Base-by-base conservation (phyloP, 371 early-diverging fungal species). In the Blakeslea trispora region DNA sequence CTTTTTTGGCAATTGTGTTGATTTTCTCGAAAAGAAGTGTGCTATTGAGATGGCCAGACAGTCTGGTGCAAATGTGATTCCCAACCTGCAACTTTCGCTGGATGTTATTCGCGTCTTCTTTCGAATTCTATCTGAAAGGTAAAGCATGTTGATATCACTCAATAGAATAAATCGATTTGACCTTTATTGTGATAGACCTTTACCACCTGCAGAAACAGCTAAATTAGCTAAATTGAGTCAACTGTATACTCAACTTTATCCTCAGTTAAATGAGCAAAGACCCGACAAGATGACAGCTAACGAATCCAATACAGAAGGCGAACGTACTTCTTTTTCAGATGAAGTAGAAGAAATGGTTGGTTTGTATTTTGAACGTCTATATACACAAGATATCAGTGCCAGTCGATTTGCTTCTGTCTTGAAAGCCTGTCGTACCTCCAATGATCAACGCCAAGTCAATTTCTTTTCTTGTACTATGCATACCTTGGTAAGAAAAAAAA, bases 281-380 rank as follows among this genome's bases (percentile, higher is more conserved):
- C 45, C 55, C 0, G 45, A 44, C 11, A 42, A 55, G 3, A 6
- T 37, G 11, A 28, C 35, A 22, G 54, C 42, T 11, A 55, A 18
- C 10, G 39, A 22, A 24, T 31, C 24, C 17, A 63, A 63, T 11
- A 59, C 46, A n/a, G 65, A 68, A 31, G 28, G 66, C 45, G 54
- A 62, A 28, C 28, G 28, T 28, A 28, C 28, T 28, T 3, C 7
- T 23, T 72, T 68, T 43, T 46, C 69, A 0, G 67, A 68, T 10
- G 91, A 92, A 34, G 82, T 91, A 3, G 94, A 94, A 50, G 86
- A 88, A 34, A 85, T 90, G 63, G 91, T 86, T 1, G 88, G 85
- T 22, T 64, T 79, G 10, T 86, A 89, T 60, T 93, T 87, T 64
- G 89, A 91, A 50, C 74, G 83, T 40, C 75, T 93, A 14, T 93